Conservation (phyloP, 2,329 filamentous ascomycete genomes). For the Magnaporthales sp. region DNA sequence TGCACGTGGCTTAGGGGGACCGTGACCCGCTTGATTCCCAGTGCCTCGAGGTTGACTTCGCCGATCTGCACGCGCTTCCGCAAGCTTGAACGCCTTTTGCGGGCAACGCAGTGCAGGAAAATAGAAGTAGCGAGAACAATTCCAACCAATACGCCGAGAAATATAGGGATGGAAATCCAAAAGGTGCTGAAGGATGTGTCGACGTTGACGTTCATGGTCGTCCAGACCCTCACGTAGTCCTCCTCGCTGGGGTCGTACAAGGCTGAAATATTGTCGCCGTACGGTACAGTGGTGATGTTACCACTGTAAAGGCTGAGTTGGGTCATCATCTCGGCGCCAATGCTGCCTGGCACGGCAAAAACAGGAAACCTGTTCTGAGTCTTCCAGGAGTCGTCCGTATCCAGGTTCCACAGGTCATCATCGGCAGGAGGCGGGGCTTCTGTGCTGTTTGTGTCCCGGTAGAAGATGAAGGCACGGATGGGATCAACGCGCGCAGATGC, state of each 20-base stretch:
- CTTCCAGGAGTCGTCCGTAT: conserved; percentile 65
- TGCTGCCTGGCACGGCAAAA: conserved; percentile 66
- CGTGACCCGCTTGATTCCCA: conserved; percentile 75
- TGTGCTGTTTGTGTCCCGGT: conserved; percentile 45
- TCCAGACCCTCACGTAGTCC: conserved; percentile 54
- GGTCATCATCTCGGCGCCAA: conserved; percentile 60
- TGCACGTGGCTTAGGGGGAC: conserved; percentile 66
- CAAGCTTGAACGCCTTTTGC: conserved; percentile 57
- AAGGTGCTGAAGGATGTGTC: conserved; percentile 54
- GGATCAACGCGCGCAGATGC: conserved; percentile 47
- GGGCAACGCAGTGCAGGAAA: conserved; percentile 70
- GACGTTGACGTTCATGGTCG: conserved; percentile 38
- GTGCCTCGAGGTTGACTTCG: conserved; percentile 76
- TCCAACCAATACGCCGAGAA: conserved; percentile 61
- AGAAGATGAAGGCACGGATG: conserved; percentile 56
- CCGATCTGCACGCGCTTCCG: conserved; percentile 64
- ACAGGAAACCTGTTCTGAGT: conserved; percentile 65
- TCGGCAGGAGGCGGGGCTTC: conserved; percentile 56
- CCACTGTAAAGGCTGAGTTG: conserved; percentile 72
- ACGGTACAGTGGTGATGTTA: conserved; percentile 54
- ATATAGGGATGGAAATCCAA: conserved; percentile 70
- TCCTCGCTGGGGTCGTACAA: conserved; percentile 45
- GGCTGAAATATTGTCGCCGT: conserved; percentile 44
- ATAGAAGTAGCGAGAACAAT: conserved; percentile 61
- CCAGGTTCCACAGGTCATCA: conserved; percentile 60